Evolutionary conservation across 2,329 filamentous ascomycete genomes (phyloP).

Genomic region (Leptosphaerulina australis): DNA sequence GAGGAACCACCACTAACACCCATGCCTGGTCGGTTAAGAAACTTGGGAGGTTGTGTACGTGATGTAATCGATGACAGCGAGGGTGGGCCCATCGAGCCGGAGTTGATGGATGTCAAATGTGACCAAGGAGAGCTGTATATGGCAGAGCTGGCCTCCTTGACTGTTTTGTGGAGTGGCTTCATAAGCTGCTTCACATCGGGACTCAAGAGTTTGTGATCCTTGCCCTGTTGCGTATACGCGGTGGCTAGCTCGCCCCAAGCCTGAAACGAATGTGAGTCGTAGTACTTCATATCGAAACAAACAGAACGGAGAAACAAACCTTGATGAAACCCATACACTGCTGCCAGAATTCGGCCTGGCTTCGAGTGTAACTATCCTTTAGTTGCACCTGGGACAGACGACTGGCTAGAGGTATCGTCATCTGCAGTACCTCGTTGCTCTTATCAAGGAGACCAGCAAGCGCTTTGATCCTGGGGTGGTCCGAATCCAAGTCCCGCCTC

Average conservation of each 20-base stretch:
- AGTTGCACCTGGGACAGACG: slow-evolving; percentile 81
- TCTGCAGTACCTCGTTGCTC: slow-evolving; percentile 72
- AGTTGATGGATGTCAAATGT: slow-evolving; percentile 54
- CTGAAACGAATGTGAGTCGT: slow-evolving; percentile 49
- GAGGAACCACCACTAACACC: slow-evolving; percentile 30
- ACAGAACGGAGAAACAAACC: slow-evolving; percentile 42
- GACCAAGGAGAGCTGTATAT: slow-evolving; percentile 72
- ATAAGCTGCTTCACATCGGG: slow-evolving; percentile 75
- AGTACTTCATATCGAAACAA: slow-evolving; percentile 16
- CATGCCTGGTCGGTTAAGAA: slow-evolving; percentile 34
- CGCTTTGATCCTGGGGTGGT: slow-evolving; percentile 44
- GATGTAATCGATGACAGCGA: slow-evolving; percentile 46
- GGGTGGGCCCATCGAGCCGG: slow-evolving; percentile 37
- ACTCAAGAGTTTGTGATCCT: slow-evolving; percentile 57
- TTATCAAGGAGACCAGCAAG: slow-evolving; percentile 69
- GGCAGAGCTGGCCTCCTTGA: slow-evolving; percentile 77
- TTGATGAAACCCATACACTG: slow-evolving; percentile 76
- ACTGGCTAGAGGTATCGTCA: slow-evolving; percentile 73
- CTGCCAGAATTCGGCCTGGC: slow-evolving; percentile 67
- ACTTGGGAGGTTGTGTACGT: slow-evolving; percentile 42
- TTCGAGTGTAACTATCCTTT: slow-evolving; percentile 78
- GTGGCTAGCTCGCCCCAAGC: slow-evolving; percentile 71
- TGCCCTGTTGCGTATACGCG: slow-evolving; percentile 42
- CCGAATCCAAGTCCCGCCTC: slow-evolving; percentile 41
- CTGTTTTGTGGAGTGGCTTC: slow-evolving; percentile 78